Percentiles rank a stretch among this genome's conserved stretches.
Conservation (phyloP, 257 asterid genomes). For the Solanum arcanum region DNA sequence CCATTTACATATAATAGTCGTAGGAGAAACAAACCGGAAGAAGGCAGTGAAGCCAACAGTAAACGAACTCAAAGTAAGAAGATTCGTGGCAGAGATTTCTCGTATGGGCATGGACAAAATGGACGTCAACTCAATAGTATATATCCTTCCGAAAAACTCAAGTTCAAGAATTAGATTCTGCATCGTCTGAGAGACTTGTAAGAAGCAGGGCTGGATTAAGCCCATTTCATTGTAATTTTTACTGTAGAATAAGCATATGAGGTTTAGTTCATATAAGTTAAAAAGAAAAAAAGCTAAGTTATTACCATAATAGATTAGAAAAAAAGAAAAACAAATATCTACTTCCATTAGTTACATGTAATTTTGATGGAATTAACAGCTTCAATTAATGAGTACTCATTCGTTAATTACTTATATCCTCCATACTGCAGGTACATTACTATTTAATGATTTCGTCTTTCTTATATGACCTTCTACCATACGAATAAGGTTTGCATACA, state of each 20-base stretch:
- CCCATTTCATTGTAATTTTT: background rate
- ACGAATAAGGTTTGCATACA: background rate
- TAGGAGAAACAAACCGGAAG: conserved; percentile 32
- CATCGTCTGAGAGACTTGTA: background rate
- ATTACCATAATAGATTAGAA: background rate
- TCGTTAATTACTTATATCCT: background rate
- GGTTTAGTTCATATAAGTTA: background rate
- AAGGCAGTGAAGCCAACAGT: conserved; percentile 12
- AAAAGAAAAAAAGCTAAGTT: background rate
- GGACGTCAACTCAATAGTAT: conserved; percentile 24
- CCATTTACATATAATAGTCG: background rate
- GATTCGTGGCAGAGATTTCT: conserved; percentile 13
- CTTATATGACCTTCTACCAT: background rate
- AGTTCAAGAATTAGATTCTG: conserved; percentile 22
- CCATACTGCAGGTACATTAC: background rate
- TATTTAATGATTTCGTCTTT: background rate
- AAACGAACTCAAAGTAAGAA: conserved; percentile 6
- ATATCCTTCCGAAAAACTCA: conserved; percentile 54
- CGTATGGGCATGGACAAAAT: conserved; percentile 21
- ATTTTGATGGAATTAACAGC: background rate
- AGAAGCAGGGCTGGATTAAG: background rate
- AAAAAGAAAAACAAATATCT: background rate
- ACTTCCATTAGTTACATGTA: background rate
- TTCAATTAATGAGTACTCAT: background rate
- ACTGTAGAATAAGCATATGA: background rate